Conservation (phyloP, 129 eudicot species). For the Saussurea involucrata region DNA sequence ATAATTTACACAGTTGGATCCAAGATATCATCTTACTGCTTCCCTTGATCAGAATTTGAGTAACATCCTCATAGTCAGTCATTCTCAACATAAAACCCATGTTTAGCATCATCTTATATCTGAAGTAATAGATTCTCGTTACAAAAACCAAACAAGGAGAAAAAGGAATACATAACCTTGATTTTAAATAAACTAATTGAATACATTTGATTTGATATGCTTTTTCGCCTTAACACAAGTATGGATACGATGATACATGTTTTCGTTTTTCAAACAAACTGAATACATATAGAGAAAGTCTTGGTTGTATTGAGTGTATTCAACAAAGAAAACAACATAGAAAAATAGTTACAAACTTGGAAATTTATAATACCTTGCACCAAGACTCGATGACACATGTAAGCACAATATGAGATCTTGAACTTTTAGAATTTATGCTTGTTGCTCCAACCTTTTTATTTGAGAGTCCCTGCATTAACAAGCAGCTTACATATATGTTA, state of each 20-base stretch:
- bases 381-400: no score
- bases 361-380: no score
- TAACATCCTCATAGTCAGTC: conserved; percentile 70
- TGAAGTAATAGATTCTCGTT: conserved; percentile 24
- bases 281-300: no score
- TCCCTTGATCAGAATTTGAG: conserved; percentile 90
- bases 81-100: conserved; percentile 91
- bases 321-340: not conserved
- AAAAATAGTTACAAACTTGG: conserved; percentile 20
- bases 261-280: no score
- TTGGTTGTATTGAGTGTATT: no score
- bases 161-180: conserved; percentile 11
- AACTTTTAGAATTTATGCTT: conserved; percentile 85
- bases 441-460: conserved; percentile 89
- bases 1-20: not conserved
- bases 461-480: no score
- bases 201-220: no score
- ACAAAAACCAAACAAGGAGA: conserved; percentile 12
- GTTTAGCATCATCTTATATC: no score
- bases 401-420: conserved; percentile 86
- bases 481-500: not conserved
- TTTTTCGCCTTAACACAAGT: no score
- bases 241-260: conserved; percentile 84
- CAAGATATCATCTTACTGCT: not conserved
- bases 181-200: no score